Evolutionary conservation across 768 basidiomycete genomes (phyloP).

Genomic region (Phaffia australis): DNA sequence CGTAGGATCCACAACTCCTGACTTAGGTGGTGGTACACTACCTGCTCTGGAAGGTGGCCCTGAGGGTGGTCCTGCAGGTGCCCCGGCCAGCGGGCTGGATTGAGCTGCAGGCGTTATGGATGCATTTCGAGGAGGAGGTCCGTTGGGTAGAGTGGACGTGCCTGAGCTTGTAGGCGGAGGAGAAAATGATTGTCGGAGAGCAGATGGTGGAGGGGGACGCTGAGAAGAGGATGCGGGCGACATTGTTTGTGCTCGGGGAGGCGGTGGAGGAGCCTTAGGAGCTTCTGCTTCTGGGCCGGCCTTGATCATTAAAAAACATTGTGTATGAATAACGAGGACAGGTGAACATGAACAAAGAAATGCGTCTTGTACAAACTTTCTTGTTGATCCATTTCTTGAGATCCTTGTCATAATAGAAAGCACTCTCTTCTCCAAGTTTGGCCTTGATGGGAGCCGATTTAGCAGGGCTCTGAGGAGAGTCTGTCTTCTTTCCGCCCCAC

Average conservation of each 20-base stretch:
- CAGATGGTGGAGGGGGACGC: constrained; percentile 29
- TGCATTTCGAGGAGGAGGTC: constrained; percentile 43
- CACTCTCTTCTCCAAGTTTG: constrained; percentile 78
- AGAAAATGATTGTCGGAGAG: constrained; percentile 6
- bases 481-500: constrained; percentile 51
- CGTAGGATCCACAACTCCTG: constrained; percentile 28
- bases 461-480: constrained; percentile 40
- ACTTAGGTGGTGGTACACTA: constrained; percentile 44
- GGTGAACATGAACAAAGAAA: constrained; percentile 18
- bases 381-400: constrained; percentile 92
- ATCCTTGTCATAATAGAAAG: constrained; percentile 91
- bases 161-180: constrained; percentile 35
- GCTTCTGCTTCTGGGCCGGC: constrained; percentile 49
- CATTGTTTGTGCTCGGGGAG: constrained; percentile 55
- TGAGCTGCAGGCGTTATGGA: constrained; percentile 28
- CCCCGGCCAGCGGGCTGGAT: constrained; percentile 26
- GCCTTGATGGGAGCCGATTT: constrained; percentile 57
- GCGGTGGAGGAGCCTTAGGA: constrained; percentile 49
- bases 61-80: constrained; percentile 40
- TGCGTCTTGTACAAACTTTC: constrained; percentile 48
- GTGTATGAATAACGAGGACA: constrained; percentile 8
- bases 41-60: constrained; percentile 45
- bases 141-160: constrained; percentile 31
- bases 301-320: constrained; percentile 38
- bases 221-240: constrained; percentile 8